Conservation (phyloP, 2,329 filamentous ascomycete species). For the Ophiostoma sp. region DNA sequence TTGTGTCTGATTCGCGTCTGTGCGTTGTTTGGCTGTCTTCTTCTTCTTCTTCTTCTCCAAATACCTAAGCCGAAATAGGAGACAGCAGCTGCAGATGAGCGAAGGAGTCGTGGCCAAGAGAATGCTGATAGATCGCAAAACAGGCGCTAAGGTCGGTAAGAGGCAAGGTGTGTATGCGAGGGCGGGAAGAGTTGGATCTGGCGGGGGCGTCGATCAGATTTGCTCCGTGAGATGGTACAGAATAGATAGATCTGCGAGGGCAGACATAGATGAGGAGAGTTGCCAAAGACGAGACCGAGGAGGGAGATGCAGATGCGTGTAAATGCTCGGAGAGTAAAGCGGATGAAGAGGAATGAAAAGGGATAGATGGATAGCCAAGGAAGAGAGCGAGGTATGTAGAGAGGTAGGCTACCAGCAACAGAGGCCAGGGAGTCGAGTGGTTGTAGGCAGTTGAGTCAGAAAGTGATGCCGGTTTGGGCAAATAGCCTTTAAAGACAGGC, state of each 20-base stretch:
- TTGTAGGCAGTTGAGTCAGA: not conserved
- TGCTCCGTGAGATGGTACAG: not conserved
- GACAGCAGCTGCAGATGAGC: conserved; percentile 6
- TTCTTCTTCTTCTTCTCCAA: not conserved
- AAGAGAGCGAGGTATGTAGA: not conserved
- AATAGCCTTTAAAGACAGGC: not conserved
- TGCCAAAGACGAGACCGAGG: not conserved
- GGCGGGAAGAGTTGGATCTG: not conserved
- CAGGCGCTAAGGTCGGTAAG: conserved; percentile 4
- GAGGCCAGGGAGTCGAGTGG: not conserved
- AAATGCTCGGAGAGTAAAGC: not conserved
- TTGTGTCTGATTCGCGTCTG: not conserved
- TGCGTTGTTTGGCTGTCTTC: not conserved
- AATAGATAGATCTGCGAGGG: too few relatives aligned
- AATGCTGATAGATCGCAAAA: not conserved
- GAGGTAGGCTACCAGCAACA: not conserved
- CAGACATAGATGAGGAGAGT: too few relatives aligned
- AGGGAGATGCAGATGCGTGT: not conserved
- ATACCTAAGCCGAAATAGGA: conserved; percentile 3
- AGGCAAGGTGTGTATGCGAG: not conserved
- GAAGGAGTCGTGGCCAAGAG: conserved; percentile 3
- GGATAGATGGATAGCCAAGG: not conserved
- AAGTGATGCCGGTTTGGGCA: not conserved
- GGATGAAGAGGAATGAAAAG: not conserved
- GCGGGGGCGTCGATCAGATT: not conserved